Evolutionary conservation across 129 eudicot genomes (phyloP), one percentile per base, ranked within the genome.

Genomic region (Chrysanthemum seticuspe): DNA sequence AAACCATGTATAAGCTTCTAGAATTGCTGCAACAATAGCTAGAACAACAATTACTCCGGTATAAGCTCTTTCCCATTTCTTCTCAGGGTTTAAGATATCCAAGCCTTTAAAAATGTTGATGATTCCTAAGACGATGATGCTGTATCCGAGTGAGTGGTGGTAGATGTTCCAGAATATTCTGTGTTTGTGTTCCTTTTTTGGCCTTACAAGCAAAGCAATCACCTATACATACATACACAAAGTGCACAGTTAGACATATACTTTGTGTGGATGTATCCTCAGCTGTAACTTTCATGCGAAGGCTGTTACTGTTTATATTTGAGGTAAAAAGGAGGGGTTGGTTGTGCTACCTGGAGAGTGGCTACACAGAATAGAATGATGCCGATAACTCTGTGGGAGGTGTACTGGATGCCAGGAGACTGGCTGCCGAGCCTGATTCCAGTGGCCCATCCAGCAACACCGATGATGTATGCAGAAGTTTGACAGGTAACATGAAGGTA

Each of bases 361-460:
- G 81, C 96, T 25, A 92, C 89, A 61, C 88, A 82, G 56, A 92
- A 87, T 19, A 92, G 80, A 47, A 78, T 52, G 53, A 92, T 87
- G 71, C 98, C 98, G 13, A 92, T 87, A 76, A 63, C 14, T 77
- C 96, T 82, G 65, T 92, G 98, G 78, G 89, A 14, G 14, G 87
- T 82, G 87, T 55, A 83, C 58, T 73, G 73, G 29, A 89, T 71
- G 19, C 91, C 95, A 1, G 91, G 83, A 71, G 96, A 92, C 56
- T 87, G 78, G 58, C 83, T 78, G 5, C 96, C 98, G 10, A 92
- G 89, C 52, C 74, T 78, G 73, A 92, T 86, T 11, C 98, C 98
- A 2, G 91, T 92, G 65, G 95, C 98, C 89, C 91, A 87, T 68
- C 98, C 98, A 18, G 91, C 88, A 49, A 92, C 85, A 6, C 98